Conservation (phyloP, 495 filamentous ascomycete genomes). For the Daldinia decipiens region DNA sequence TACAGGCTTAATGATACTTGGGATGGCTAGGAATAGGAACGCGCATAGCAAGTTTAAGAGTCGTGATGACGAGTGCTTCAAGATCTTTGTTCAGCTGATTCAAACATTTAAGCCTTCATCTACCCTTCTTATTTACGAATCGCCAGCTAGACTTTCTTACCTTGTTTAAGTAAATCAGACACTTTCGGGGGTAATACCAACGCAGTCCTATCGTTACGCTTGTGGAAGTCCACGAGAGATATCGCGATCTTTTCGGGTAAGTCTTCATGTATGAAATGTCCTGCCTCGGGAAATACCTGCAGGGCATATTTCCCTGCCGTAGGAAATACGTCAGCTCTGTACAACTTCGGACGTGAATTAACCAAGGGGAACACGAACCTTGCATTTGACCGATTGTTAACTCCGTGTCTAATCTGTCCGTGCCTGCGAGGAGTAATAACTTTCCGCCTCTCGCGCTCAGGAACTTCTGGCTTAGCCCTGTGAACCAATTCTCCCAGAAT, state of each 20-base stretch:
- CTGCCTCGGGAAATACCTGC: constrained; percentile 92
- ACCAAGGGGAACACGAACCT: constrained; percentile 60
- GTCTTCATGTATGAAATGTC: constrained; percentile 97
- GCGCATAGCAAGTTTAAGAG: not conserved
- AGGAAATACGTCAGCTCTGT: constrained; percentile 11
- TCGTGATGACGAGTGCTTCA: not conserved
- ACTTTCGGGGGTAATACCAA: constrained; percentile 94
- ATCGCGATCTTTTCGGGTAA: constrained; percentile 86
- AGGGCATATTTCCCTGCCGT: constrained; percentile 89
- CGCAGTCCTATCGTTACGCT: constrained; percentile 84
- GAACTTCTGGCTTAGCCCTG: constrained; percentile 88
- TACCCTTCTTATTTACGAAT: not conserved
- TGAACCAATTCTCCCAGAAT: constrained; percentile 96
- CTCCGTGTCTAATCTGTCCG: constrained; percentile 93
- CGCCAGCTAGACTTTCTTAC: constrained; percentile 59
- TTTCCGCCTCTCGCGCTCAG: constrained; percentile 86
- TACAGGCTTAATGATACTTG: constrained; percentile 7
- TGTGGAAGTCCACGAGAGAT: constrained; percentile 87
- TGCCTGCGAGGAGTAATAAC: constrained; percentile 88
- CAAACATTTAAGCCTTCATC: not conserved
- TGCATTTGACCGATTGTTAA: constrained; percentile 98
- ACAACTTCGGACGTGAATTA: not conserved
- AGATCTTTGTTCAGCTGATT: not conserved
- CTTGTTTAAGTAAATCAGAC: constrained; percentile 62
- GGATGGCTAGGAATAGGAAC: not conserved